Evolutionary conservation across 2,329 filamentous ascomycete species (phyloP).

Genomic region (Aspergillus sp.): DNA sequence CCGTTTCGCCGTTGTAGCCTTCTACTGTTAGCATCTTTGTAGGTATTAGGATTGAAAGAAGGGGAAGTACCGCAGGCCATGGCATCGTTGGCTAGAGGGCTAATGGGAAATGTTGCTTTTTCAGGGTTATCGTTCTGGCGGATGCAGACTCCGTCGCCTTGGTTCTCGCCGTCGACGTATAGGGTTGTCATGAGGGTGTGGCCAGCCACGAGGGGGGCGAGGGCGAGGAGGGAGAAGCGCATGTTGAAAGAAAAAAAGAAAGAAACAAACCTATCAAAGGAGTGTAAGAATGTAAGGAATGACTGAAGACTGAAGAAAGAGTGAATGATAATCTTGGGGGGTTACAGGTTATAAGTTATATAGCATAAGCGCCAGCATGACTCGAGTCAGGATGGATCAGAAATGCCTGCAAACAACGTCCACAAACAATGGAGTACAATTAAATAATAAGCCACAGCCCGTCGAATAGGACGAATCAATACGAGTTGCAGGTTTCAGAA

Average conservation of each 20-base stretch:
- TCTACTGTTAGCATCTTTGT: no score
- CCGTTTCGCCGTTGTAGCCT: conserved; percentile 51
- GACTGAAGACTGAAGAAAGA: not conserved
- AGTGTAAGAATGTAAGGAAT: conserved; percentile 6
- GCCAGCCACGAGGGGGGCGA: conserved; percentile 11
- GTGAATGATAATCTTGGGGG: not conserved
- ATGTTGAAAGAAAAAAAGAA: not conserved
- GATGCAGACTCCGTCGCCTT: conserved; percentile 71
- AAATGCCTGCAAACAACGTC: no score
- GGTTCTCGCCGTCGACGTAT: conserved; percentile 60
- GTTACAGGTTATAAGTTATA: no score
- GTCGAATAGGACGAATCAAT: no score
- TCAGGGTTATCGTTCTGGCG: conserved; percentile 60
- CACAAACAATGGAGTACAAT: no score
- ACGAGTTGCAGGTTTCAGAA: not conserved
- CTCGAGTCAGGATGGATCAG: no score
- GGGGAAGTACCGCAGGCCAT: conserved; percentile 78
- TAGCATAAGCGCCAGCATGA: no score
- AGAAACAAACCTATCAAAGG: conserved; percentile 5
- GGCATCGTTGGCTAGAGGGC: conserved; percentile 56
- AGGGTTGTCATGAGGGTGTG: conserved; percentile 67
- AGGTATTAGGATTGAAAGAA: no score
- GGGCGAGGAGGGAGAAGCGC: conserved; percentile 1
- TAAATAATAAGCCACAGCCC: no score
- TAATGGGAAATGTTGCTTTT: conserved; percentile 59